Percentiles rank a stretch among this genome's conserved stretches.
These are phyloP conservation scores for Eurotiales sp. DNA, from an alignment of 2,329 filamentous ascomycete species.

Conservation along the genomic window DNA sequence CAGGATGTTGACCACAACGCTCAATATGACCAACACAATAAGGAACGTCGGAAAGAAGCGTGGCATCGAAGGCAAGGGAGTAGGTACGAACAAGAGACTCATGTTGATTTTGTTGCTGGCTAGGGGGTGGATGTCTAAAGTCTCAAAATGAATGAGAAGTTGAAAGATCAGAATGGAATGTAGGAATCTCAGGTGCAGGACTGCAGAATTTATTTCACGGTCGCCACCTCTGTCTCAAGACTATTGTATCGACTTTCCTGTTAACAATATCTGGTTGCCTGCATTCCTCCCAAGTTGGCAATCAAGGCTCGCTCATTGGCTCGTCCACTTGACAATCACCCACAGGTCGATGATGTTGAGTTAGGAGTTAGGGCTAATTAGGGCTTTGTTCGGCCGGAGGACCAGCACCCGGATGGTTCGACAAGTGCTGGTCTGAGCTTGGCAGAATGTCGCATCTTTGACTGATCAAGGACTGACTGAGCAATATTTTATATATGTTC, in stretches of 20 bases:
- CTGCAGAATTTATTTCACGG: no score
- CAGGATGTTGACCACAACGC: constrained; percentile 45
- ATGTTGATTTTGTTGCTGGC: not conserved
- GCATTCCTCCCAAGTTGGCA: no score
- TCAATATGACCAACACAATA: not conserved
- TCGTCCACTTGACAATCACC: not conserved
- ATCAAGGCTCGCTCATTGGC: not conserved
- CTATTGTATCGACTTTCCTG: no score
- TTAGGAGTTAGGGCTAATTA: constrained; percentile 1
- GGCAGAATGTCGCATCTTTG: no score
- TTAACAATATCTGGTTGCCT: no score
- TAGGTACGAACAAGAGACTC: not conserved
- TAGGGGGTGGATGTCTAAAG: not conserved
- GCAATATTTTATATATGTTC: no score
- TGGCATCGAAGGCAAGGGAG: not conserved
- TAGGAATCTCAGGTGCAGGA: no score
- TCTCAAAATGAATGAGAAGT: not conserved
- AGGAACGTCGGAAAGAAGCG: not conserved
- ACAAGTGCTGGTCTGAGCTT: not conserved
- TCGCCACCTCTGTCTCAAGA: no score
- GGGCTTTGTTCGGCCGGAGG: not conserved
- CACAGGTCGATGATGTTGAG: not conserved
- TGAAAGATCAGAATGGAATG: not conserved
- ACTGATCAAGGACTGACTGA: no score
- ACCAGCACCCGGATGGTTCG: not conserved